Evolutionary conservation across 2,329 filamentous ascomycete genomes (phyloP), one percentile per base, ranked within the genome.

Genomic region (Arthrinium phaeospermum): DNA sequence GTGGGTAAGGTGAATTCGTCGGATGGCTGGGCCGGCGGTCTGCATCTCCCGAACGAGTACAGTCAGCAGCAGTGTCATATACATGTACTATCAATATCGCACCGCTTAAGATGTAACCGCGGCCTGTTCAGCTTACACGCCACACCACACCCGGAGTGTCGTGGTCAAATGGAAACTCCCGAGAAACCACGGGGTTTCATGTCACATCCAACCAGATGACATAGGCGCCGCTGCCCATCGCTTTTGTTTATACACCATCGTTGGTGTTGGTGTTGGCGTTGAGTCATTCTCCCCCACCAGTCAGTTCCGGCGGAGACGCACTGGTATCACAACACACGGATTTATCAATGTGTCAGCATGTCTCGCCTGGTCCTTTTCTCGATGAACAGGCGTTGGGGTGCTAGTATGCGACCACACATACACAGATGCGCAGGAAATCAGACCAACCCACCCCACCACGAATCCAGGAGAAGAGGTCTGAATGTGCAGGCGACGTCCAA

Each of bases 1-100:
- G 22, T 64, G 57, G 57, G 57, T 64, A 64, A 64, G 57, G 57
- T 64, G 57, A 64, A 41, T 22, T 41, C 57, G n/a, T 7, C 34
- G 34, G 30, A 64, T 37, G 57, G 34, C 57, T 41, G 19, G 19
- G 57, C 16, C 34, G n/a, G n/a, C 8, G 27, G 27, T 24, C 19
- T 64, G 34, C 57, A 41, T 64, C 41, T 14, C 34, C 19, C 34
- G 34, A 41, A 41, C 1, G 3, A 19, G 34, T 41, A 64, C 57
- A 41, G 34, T 41, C 57, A 64, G 57, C 57, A 64, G 34, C 34
- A 57, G 16, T 30, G 22, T n/a, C 13, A 37, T 53, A 53, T 37
- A 61, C 57, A n/a, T n/a, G 34, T 22, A 8, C 34, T 64, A 34
- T 64, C 34, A 41, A 41, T 64, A 19, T 64, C 3, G 4, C 19